Percentiles rank a stretch among this genome's conserved stretches.
These are phyloP conservation scores for Clonostachys byssicola DNA, from an alignment of 2,329 filamentous ascomycete species.

Conservation along the genomic window DNA sequence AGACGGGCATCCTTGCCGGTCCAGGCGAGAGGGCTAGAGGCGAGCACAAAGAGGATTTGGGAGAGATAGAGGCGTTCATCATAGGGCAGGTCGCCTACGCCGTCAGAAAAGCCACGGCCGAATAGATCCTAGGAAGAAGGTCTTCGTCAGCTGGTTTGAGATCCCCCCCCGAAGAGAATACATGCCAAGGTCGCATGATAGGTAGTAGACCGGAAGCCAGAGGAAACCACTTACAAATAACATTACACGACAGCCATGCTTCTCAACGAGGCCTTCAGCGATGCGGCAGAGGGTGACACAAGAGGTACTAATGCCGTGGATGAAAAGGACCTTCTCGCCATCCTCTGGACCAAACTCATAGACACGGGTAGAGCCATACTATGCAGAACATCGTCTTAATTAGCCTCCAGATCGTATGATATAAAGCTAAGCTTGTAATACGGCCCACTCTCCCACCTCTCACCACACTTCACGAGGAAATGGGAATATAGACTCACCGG, in stretches of 20 bases:
- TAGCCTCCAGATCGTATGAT: background rate
- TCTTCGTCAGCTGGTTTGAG: too few species aligned
- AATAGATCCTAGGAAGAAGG: constrained; percentile 52
- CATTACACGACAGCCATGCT: constrained; percentile 70
- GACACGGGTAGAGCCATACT: constrained; percentile 70
- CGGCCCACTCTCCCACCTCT: background rate
- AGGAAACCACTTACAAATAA: constrained; percentile 51
- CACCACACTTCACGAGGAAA: background rate
- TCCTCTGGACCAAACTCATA: constrained; percentile 78
- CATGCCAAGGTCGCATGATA: too few species aligned
- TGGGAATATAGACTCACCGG: constrained; percentile 37
- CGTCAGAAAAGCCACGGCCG: constrained; percentile 63
- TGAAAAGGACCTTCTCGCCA: constrained; percentile 70
- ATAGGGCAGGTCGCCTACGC: constrained; percentile 62
- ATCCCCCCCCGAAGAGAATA: too few species aligned
- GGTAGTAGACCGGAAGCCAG: too few species aligned
- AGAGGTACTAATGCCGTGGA: constrained; percentile 83
- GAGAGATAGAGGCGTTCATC: constrained; percentile 69
- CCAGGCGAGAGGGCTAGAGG: constrained; percentile 68
- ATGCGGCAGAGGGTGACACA: constrained; percentile 68
- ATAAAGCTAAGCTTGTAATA: background rate
- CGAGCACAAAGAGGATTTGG: constrained; percentile 67
- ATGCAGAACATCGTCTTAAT: background rate
- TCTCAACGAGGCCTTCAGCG: constrained; percentile 61
- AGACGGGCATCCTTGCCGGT: constrained; percentile 49